Conservation (phyloP, 2,329 filamentous ascomycete genomes). For the Nigrospora sphaerica region DNA sequence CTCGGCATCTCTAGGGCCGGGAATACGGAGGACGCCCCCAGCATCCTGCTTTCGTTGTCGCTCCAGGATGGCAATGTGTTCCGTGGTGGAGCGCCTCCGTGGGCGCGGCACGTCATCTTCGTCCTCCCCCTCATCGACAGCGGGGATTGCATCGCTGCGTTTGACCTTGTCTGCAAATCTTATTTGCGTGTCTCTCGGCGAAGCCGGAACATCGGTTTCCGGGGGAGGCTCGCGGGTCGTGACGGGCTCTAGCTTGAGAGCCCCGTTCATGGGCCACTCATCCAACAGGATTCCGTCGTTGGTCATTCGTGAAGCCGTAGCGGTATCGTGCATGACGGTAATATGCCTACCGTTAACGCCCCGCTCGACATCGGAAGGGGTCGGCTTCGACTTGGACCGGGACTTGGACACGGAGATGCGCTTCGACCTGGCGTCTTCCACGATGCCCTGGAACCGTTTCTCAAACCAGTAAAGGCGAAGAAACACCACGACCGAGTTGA, state of each 20-base stretch:
- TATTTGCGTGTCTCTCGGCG: conserved; percentile 39
- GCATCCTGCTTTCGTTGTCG: conserved; percentile 69
- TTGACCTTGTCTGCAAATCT: conserved; percentile 63
- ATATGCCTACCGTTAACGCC: conserved; percentile 63
- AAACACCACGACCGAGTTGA: conserved; percentile 83
- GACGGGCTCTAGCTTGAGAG: conserved; percentile 11
- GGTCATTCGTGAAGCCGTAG: conserved; percentile 47
- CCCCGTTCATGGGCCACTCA: conserved; percentile 25
- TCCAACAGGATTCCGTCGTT: conserved; percentile 53
- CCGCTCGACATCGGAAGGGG: conserved; percentile 43
- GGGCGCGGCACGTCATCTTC: conserved; percentile 41
- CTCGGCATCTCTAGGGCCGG: conserved; percentile 85
- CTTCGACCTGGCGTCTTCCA: conserved; percentile 60
- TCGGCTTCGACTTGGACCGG: conserved; percentile 40
- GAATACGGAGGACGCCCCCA: conserved; percentile 75
- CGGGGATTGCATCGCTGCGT: conserved; percentile 43
- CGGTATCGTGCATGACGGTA: conserved; percentile 54
- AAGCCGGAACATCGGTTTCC: conserved; percentile 5
- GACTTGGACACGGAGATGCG: conserved; percentile 60
- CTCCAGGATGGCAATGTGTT: conserved; percentile 83
- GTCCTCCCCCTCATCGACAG: conserved; percentile 29
- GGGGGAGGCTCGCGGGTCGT: conserved; percentile 7
- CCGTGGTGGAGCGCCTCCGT: conserved; percentile 52
- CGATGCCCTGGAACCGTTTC: conserved; percentile 84
- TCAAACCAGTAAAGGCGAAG: conserved; percentile 97